Evolutionary conservation across 1,139 yeast genomes (phyloP).

Genomic region (Yamadazyma dendronema): DNA sequence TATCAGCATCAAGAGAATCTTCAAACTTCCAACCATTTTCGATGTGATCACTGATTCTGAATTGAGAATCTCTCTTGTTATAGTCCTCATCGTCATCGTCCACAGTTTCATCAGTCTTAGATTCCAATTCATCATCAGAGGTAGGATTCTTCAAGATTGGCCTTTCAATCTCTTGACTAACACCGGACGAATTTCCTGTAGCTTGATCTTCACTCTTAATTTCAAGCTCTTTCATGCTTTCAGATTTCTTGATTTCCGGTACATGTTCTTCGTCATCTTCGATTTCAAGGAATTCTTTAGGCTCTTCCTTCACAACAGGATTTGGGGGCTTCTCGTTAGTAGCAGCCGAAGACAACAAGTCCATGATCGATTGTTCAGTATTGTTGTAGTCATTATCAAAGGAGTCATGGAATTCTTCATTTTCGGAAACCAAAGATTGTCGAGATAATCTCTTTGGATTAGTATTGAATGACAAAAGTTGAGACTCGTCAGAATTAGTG

Average conservation of each 20-base stretch:
- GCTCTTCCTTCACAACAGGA: conserved; percentile 12
- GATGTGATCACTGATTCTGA: conserved; percentile 35
- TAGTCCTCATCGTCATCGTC: conserved; percentile 2
- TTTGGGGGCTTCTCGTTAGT: too few relatives aligned
- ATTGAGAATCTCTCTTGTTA: conserved; percentile 14
- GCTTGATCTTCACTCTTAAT: too few relatives aligned
- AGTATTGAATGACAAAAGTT: conserved; percentile 11
- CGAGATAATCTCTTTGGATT: conserved; percentile 10
- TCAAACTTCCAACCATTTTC: conserved; percentile 43
- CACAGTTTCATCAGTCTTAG: neutral
- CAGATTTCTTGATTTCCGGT: conserved; percentile 9
- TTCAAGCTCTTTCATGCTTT: conserved; percentile 9
- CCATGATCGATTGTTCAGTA: conserved; percentile 46
- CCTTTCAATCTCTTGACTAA: conserved; percentile 9
- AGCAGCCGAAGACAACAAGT: conserved; percentile 23
- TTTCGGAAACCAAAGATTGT: conserved; percentile 15
- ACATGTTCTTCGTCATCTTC: conserved; percentile 3
- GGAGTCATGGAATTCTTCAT: conserved; percentile 31
- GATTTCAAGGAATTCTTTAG: conserved; percentile 3
- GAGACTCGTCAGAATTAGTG: conserved; percentile 15
- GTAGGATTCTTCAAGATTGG: conserved; percentile 8
- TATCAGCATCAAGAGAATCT: conserved; percentile 44
- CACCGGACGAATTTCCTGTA: neutral
- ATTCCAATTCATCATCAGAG: conserved; percentile 6
- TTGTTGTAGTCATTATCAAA: conserved; percentile 39